Evolutionary conservation across 768 basidiomycete genomes (phyloP).

Genomic region (Tylopilus sp.): DNA sequence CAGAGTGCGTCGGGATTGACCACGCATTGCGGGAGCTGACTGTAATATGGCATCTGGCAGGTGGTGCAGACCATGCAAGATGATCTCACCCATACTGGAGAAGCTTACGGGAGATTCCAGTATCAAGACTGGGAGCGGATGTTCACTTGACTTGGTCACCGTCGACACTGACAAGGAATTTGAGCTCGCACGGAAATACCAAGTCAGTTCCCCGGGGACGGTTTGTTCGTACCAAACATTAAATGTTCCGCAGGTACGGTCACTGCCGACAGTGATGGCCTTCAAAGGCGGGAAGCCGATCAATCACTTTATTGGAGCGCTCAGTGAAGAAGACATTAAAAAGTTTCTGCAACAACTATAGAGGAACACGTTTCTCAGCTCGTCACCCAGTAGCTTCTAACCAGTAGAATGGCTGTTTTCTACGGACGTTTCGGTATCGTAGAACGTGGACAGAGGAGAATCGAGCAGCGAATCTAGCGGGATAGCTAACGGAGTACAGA

Average conservation of each 20-base stretch:
- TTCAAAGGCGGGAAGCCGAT: constrained; percentile 62
- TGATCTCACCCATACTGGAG: constrained; percentile 67
- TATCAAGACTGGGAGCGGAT: constrained; percentile 48
- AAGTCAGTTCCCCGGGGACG: constrained; percentile 36
- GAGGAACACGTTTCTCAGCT: not conserved
- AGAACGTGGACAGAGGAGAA: constrained; percentile 3
- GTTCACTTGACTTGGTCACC: constrained; percentile 67
- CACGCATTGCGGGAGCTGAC: constrained; percentile 3
- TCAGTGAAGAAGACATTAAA: constrained; percentile 41
- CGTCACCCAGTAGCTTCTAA: not conserved
- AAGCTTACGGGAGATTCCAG: constrained; percentile 47
- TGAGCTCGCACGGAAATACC: constrained; percentile 47
- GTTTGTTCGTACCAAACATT: not conserved
- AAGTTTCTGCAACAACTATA: constrained; percentile 44
- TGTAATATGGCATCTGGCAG: constrained; percentile 34
- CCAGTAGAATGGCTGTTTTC: not conserved
- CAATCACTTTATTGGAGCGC: constrained; percentile 61
- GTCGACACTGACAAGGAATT: constrained; percentile 57
- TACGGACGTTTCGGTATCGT: constrained; percentile 9
- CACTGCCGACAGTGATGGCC: constrained; percentile 78
- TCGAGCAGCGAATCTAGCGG: constrained; percentile 3
- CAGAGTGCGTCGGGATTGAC: constrained; percentile 51
- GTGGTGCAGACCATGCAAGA: constrained; percentile 80
- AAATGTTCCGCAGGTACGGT: constrained; percentile 47
- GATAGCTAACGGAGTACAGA: constrained; percentile 10